Conservation (phyloP, 371 early-diverging fungal genomes). For the Batkoa obscura region DNA sequence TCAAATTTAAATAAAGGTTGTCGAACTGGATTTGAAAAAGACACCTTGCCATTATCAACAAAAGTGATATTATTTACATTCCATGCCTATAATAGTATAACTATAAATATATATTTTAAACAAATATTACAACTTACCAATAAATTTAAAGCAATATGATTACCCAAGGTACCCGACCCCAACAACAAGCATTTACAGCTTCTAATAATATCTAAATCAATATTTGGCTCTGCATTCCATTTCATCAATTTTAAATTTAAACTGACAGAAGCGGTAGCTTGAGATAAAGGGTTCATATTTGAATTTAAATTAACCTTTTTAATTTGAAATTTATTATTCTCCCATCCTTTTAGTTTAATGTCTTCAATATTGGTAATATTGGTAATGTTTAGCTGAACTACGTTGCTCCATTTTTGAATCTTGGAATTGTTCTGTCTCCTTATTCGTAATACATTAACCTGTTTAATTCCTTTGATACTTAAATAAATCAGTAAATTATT, state of each 20-base stretch:
- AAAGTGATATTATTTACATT: slow-evolving; percentile 83
- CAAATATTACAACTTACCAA: slow-evolving; percentile 22
- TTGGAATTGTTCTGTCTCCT: too few relatives aligned
- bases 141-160: slow-evolving; percentile 68
- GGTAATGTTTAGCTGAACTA: too few relatives aligned
- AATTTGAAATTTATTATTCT: too few relatives aligned
- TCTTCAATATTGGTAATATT: too few relatives aligned
- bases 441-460: too few relatives aligned
- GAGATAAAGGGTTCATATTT: slow-evolving; percentile 17
- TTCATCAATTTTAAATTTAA: slow-evolving; percentile 89
- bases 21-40: slow-evolving; percentile 87
- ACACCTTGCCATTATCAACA: slow-evolving; percentile 79
- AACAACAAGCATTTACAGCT: slow-evolving; percentile 59
- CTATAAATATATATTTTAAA: neutral
- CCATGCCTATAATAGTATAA: slow-evolving; percentile 47
- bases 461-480: too few relatives aligned
- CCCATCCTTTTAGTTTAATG: too few relatives aligned
- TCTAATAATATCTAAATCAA: slow-evolving; percentile 63
- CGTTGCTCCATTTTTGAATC: too few relatives aligned
- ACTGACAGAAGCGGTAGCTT: slow-evolving; percentile 76
- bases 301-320: too few relatives aligned
- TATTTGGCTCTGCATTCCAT: slow-evolving; percentile 73
- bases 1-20: slow-evolving; percentile 79
- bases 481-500: too few relatives aligned
- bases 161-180: slow-evolving; percentile 93